Evolutionary conservation across 2,329 filamentous ascomycete species (phyloP), one percentile per base, ranked within the genome.

Genomic region (Phyllachora maydis): DNA sequence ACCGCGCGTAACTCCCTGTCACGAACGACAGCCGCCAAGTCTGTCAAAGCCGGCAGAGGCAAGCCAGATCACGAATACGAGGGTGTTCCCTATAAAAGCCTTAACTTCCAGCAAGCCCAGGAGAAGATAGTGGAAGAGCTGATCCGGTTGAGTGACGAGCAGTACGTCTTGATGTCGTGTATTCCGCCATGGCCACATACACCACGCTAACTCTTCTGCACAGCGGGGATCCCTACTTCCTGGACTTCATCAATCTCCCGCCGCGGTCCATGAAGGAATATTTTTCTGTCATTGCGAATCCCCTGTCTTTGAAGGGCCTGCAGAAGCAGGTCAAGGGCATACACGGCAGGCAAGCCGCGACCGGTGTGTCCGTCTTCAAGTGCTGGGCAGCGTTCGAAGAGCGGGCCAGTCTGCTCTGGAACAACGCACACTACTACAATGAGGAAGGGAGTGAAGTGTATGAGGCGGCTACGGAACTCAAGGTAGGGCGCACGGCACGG

Each of bases 361-460:
- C 72, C 1, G 62, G 62, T 2, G 37, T 58, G 4, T 68, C 56
- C 23, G 69, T 81, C 22, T 79, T 82, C 47, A 83, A 79, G 43
- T 75, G 56, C 23, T 93, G 83, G 83, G 61, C 69, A 27, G 61
- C 69, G 1, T 79, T 92, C 33, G 79, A 81, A 42, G 70, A 82
- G 25, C 76, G 77, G 38, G 60, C 78, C 8, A 76, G 70, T 36
- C 59, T 78, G 24, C 69, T 93, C 20, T 93, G 83, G 83, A 63
- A 61, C 23, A 93, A 93, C 45, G 81, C 82, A 0, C 75, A 70
- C 38, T 73, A 73, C 28, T 93, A 85, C 54, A 93, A 93, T 35
- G 79, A 92, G 44, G 82, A 92, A 40, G 77, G 74, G 4, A 92
- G 83, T 38, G 74, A 81, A 10, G 83, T 92, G 24, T 79, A 71